These are phyloP conservation scores for Lactarius quietus DNA, from an alignment of 768 basidiomycete species.

Conservation along the genomic window DNA sequence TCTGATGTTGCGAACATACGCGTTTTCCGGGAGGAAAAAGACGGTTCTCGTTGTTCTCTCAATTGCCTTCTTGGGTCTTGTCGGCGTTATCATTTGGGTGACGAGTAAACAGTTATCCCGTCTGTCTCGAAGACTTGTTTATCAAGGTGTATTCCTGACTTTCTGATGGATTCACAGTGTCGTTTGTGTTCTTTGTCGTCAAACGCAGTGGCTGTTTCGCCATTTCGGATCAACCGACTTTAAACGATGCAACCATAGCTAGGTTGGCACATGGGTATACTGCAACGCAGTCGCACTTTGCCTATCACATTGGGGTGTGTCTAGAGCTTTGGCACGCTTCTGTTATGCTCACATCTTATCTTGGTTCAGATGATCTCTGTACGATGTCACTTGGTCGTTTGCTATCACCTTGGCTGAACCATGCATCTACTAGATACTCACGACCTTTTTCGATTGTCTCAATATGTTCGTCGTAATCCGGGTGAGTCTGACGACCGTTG, in stretches of 20 bases:
- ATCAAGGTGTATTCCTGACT: not conserved
- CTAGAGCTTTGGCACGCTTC: not conserved
- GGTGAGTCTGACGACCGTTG: not conserved
- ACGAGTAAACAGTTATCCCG: conserved; percentile 3
- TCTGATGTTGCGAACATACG: conserved; percentile 24
- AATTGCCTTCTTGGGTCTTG: conserved; percentile 1
- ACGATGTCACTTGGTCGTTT: not conserved
- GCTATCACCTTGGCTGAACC: not conserved
- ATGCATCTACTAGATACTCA: not conserved
- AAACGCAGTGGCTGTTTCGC: conserved; percentile 13
- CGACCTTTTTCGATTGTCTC: conserved; percentile 16
- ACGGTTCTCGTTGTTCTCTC: conserved; percentile 8
- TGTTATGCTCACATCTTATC: not conserved
- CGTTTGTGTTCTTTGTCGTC: not conserved
- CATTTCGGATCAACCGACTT: conserved; percentile 1
- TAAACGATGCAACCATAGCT: not conserved
- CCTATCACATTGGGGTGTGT: conserved; percentile 22
- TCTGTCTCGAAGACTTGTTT: not conserved
- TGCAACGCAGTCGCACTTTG: not conserved
- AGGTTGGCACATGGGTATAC: not conserved
- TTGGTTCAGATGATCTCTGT: conserved; percentile 12
- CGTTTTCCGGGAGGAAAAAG: conserved; percentile 18
- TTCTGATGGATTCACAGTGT: conserved; percentile 5
- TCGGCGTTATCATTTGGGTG: conserved; percentile 13
- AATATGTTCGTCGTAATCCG: conserved; percentile 15